Conservation (phyloP, 345 rosid genomes). For the Eucalyptus pumila region DNA sequence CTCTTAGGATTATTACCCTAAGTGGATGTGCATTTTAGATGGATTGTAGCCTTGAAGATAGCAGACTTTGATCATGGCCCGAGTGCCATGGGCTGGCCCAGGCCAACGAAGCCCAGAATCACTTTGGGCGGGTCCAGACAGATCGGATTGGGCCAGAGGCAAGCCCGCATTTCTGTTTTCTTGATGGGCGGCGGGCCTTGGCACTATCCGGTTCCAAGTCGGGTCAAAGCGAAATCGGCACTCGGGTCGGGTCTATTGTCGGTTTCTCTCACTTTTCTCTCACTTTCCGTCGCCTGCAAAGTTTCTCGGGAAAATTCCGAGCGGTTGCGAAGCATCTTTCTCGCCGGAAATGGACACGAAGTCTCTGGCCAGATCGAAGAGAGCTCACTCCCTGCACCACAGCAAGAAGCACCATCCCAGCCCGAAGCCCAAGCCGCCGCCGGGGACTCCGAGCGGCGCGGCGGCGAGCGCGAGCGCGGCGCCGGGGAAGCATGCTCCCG, state of each 20-base stretch:
- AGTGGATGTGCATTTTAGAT: background rate
- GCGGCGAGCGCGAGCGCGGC: slow-evolving; percentile 6
- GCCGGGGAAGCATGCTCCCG: slow-evolving; percentile 22
- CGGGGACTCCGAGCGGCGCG: background rate
- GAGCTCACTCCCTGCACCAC: slow-evolving; percentile 75
- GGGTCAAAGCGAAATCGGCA: background rate
- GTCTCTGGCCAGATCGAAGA: slow-evolving; percentile 74
- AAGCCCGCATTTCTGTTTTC: background rate
- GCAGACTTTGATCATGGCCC: background rate
- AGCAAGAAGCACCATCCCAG: slow-evolving; percentile 33
- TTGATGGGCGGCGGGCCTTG: background rate
- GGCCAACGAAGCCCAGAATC: background rate
- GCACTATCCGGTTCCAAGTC: background rate
- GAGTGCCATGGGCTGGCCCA: background rate
- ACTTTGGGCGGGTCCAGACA: background rate
- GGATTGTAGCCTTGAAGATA: background rate
- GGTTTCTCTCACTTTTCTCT: background rate
- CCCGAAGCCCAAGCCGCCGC: slow-evolving; percentile 24
- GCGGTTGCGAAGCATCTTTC: background rate
- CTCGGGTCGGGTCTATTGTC: background rate
- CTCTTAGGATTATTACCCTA: background rate
- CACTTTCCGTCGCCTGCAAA: background rate
- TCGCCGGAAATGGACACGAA: slow-evolving; percentile 46
- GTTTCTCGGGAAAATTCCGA: background rate
- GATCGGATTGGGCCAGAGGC: background rate